These are phyloP conservation scores for Tolypocladium nubicola DNA, from an alignment of 2,329 filamentous ascomycete genomes.

Conservation along the genomic window DNA sequence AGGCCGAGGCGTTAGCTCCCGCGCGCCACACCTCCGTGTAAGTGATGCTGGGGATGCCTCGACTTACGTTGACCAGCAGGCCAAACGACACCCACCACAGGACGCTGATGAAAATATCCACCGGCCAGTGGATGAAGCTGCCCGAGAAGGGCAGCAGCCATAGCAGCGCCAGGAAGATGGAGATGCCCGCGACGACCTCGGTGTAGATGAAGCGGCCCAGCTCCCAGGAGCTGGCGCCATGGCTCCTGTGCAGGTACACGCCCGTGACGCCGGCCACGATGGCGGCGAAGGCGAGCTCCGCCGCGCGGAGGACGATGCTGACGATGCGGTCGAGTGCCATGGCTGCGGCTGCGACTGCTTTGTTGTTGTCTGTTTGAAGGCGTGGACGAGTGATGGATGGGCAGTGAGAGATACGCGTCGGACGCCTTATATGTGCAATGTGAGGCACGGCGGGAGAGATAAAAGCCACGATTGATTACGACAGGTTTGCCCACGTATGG, in stretches of 20 bases:
- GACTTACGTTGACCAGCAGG: slow-evolving; percentile 49
- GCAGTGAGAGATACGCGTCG: neutral
- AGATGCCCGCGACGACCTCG: slow-evolving; percentile 57
- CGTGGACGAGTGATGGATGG: neutral
- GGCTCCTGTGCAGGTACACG: slow-evolving; percentile 46
- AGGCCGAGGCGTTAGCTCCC: slow-evolving; percentile 3
- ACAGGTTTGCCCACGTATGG: neutral
- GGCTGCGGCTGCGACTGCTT: neutral
- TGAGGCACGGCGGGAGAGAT: neutral
- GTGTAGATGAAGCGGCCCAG: slow-evolving; percentile 63
- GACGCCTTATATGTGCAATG: too few species aligned
- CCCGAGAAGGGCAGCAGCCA: slow-evolving; percentile 63
- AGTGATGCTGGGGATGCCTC: neutral
- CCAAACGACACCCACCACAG: slow-evolving; percentile 63
- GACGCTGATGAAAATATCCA: slow-evolving; percentile 58
- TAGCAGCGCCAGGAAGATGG: slow-evolving; percentile 57
- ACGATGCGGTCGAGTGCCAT: slow-evolving; percentile 31
- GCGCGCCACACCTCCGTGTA: neutral
- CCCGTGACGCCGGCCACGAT: slow-evolving; percentile 64
- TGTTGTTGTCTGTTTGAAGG: neutral
- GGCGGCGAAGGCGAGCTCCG: slow-evolving; percentile 57
- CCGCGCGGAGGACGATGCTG: slow-evolving; percentile 25
- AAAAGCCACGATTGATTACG: neutral
- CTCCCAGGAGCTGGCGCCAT: slow-evolving; percentile 37
- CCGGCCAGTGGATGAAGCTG: slow-evolving; percentile 59